A percentile compares a stretch with the other conserved stretches of the same genome.
These are phyloP conservation scores for Pilatotrama ljubarskyi DNA, from an alignment of 768 basidiomycete genomes.

Conservation along the genomic window DNA sequence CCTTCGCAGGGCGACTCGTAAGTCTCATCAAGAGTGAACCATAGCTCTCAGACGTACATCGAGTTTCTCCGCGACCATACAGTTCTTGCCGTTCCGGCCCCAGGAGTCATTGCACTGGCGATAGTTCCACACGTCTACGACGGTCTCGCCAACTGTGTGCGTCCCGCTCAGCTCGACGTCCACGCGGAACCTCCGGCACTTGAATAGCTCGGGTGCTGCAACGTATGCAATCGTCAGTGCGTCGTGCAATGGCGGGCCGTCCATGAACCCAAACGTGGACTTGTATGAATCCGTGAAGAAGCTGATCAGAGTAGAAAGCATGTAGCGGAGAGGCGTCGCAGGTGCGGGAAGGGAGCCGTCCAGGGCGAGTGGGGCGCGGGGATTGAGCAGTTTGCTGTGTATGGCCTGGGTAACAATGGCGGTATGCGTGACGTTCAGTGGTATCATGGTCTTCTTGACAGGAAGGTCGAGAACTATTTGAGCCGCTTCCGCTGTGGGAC, in stretches of 20 bases:
- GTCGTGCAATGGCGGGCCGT: conserved; percentile 88
- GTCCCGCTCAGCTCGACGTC: conserved; percentile 76
- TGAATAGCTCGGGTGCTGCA: conserved; percentile 66
- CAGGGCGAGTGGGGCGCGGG: background rate
- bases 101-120: conserved; percentile 59
- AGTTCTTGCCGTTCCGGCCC: conserved; percentile 76
- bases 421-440: conserved; percentile 86
- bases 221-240: conserved; percentile 81
- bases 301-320: conserved; percentile 69
- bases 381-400: conserved; percentile 52
- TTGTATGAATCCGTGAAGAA: conserved; percentile 77
- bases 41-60: conserved; percentile 50
- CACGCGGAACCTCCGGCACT: conserved; percentile 63
- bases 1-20: conserved; percentile 39
- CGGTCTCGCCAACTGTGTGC: conserved; percentile 73
- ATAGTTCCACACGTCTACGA: conserved; percentile 78
- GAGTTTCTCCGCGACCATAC: conserved; percentile 63
- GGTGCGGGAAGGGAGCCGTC: conserved; percentile 26
- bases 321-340: conserved; percentile 58
- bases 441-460: conserved; percentile 72
- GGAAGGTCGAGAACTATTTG: conserved; percentile 78
- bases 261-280: conserved; percentile 74
- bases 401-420: conserved; percentile 67
- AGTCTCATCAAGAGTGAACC: background rate
- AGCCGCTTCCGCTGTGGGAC: conserved; percentile 66